These are phyloP conservation scores for Acer yangbiense DNA, from an alignment of 345 rosid genomes.

Conservation along the genomic window DNA sequence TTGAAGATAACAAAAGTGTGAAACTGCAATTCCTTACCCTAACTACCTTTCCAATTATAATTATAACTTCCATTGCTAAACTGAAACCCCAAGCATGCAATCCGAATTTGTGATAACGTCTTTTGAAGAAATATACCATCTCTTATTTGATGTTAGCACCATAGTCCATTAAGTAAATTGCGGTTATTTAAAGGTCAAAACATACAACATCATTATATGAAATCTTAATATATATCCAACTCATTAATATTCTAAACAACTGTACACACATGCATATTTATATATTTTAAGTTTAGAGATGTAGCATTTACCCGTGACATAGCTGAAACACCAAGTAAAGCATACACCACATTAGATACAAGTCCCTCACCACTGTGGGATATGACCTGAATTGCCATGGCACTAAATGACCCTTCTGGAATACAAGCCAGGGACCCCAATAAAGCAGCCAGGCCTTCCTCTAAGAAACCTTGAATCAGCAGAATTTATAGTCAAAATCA, in stretches of 20 bases:
- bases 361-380: conserved; percentile 92
- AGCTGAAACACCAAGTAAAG: conserved; percentile 94
- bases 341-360: conserved; percentile 84
- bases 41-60: not conserved
- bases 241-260: conserved; percentile 2
- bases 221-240: not conserved
- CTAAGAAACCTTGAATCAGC: conserved; percentile 70
- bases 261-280: not conserved
- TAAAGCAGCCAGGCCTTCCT: conserved; percentile 61
- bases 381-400: conserved; percentile 66
- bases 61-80: not conserved
- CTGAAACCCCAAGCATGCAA: not conserved
- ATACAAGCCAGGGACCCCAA: conserved; percentile 52
- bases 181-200: not conserved
- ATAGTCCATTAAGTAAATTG: not conserved
- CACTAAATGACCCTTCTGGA: conserved; percentile 71
- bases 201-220: not conserved
- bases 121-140: not conserved
- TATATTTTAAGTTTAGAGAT: conserved; percentile 10
- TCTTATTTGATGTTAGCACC: not conserved
- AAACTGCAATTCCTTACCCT: not conserved
- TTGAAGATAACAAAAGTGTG: not conserved
- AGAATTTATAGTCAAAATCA: conserved; percentile 11
- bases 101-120: not conserved
- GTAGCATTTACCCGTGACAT: conserved; percentile 81